A percentile compares a stretch with the other conserved stretches of the same genome.
phyloP scores from a whole-genome alignment of 768 basidiomycete species.

The Mycena indigotica region DNA sequence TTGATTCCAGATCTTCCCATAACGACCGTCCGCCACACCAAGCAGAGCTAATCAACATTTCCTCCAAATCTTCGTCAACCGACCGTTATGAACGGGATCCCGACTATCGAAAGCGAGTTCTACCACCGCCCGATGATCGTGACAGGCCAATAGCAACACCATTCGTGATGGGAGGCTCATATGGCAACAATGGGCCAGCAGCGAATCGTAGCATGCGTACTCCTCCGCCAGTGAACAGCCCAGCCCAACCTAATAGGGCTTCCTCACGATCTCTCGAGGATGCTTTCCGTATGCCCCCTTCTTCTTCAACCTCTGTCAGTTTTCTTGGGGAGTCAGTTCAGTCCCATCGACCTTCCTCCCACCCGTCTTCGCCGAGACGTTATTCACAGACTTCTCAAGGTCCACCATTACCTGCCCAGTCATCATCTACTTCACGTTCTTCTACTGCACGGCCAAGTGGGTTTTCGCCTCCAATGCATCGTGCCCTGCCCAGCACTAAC shows the following conservation, averaged over 20 bases:
- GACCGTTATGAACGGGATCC: slow-evolving; percentile 43
- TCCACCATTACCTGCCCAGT: slow-evolving; percentile 4
- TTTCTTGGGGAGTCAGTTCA: slow-evolving; percentile 27
- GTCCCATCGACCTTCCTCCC: slow-evolving; percentile 19
- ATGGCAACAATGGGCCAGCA: slow-evolving; percentile 31
- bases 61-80: slow-evolving; percentile 35
- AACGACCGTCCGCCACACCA: slow-evolving; percentile 39
- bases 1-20: slow-evolving; percentile 17
- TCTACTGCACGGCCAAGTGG: slow-evolving; percentile 29
- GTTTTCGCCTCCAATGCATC: slow-evolving; percentile 20
- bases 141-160: slow-evolving; percentile 57
- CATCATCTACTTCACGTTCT: slow-evolving; percentile 24
- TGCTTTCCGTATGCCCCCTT: slow-evolving; percentile 33
- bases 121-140: slow-evolving; percentile 45
- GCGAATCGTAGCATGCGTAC: slow-evolving; percentile 23
- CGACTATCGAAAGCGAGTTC: slow-evolving; percentile 32
- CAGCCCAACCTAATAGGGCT: slow-evolving; percentile 37
- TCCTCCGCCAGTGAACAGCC: slow-evolving; percentile 28
- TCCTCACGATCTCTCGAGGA: slow-evolving; percentile 32
- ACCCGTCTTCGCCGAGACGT: slow-evolving; percentile 23
- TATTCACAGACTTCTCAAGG: slow-evolving; percentile 21
- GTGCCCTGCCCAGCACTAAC: slow-evolving; percentile 21
- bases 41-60: slow-evolving; percentile 55
- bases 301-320: slow-evolving; percentile 27
- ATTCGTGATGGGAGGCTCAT: slow-evolving; percentile 54